Evolutionary conservation across 2,329 filamentous ascomycete genomes (phyloP).

Genomic region (Fusarium goolgardi): DNA sequence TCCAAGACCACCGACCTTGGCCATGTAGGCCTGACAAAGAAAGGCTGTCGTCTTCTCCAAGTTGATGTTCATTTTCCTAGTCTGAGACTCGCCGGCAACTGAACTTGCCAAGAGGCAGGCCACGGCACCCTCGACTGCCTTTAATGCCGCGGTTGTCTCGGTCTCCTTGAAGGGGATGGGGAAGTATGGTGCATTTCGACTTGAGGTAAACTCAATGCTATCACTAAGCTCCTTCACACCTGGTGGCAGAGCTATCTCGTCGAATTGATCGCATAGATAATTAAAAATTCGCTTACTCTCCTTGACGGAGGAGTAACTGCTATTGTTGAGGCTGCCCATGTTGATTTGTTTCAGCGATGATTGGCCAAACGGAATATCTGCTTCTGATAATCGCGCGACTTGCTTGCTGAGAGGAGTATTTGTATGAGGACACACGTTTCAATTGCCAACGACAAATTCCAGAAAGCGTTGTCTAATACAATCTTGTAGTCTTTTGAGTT

Average conservation of each 20-base stretch:
- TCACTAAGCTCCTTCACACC: conserved; percentile 41
- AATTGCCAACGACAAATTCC: not conserved
- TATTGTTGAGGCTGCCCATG: conserved; percentile 31
- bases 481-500: not conserved
- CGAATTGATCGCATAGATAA: conserved; percentile 42
- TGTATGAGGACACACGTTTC: conserved; percentile 16
- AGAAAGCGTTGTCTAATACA: not conserved
- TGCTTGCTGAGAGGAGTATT: conserved; percentile 23
- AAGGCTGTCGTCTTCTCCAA: conserved; percentile 57
- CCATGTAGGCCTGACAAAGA: conserved; percentile 55
- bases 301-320: conserved; percentile 37
- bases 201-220: conserved; percentile 51
- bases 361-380: conserved; percentile 6
- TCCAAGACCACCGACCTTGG: conserved; percentile 53
- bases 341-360: not conserved
- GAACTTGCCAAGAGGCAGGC: conserved; percentile 50
- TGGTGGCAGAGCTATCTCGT: conserved; percentile 47
- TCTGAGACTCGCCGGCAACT: conserved; percentile 22
- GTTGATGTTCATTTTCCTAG: conserved; percentile 47
- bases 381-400: not conserved
- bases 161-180: conserved; percentile 62
- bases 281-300: conserved; percentile 42
- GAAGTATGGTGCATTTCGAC: conserved; percentile 56
- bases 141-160: conserved; percentile 57
- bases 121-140: conserved; percentile 56